Conservation (phyloP, 805 yeast genomes). For the Dipodascus albidus region DNA sequence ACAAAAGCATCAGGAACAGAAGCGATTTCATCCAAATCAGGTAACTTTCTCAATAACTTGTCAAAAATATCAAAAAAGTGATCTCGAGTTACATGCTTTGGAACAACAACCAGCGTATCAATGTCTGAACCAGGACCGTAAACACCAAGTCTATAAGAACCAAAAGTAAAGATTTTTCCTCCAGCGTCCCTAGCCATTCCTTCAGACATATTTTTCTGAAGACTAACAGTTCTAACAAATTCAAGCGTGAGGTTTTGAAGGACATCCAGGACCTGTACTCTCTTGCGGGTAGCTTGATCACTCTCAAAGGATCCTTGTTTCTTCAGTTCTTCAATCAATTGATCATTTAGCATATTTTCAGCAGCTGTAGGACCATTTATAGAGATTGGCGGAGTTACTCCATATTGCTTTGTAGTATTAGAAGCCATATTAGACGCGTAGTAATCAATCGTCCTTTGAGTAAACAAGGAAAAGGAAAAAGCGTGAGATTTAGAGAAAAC, state of each 20-base stretch:
- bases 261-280: constrained; percentile 60
- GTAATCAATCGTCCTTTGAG: too few species aligned
- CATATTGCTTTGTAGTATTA: constrained; percentile 30
- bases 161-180: constrained; percentile 93
- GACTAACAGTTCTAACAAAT: constrained; percentile 74
- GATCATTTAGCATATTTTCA: constrained; percentile 67
- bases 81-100: constrained; percentile 85
- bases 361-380: constrained; percentile 72
- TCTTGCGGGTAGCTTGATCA: constrained; percentile 67
- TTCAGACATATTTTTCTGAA: constrained; percentile 82
- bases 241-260: constrained; percentile 67
- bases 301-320: constrained; percentile 80
- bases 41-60: constrained; percentile 52
- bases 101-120: constrained; percentile 92
- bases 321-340: constrained; percentile 66
- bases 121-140: constrained; percentile 98
- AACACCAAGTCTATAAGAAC: constrained; percentile 90
- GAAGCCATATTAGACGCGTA: neutral
- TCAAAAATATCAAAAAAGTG: constrained; percentile 82
- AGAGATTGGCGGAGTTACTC: constrained; percentile 79
- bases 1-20: constrained; percentile 96
- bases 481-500: neutral
- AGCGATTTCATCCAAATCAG: constrained; percentile 82
- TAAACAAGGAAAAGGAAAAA: neutral
- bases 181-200: constrained; percentile 98